Conservation (phyloP, 805 yeast genomes). For the Teunomyces stri region DNA sequence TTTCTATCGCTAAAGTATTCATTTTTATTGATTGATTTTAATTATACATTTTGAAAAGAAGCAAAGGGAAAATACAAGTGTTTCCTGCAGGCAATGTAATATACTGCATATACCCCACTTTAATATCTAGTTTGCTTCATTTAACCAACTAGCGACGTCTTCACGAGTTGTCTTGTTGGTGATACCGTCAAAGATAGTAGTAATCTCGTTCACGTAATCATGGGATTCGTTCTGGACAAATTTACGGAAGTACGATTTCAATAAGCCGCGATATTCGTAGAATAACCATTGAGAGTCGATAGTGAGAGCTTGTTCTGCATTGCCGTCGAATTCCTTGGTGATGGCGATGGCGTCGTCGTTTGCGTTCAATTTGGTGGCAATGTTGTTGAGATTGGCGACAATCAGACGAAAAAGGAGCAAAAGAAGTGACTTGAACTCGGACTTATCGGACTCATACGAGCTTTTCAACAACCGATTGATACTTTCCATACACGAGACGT, state of each 20-base stretch:
- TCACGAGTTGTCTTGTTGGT: conserved; percentile 20
- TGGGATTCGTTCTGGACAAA: conserved; percentile 15
- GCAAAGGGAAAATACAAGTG: too few species aligned
- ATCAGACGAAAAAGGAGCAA: conserved; percentile 23
- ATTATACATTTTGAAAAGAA: too few species aligned
- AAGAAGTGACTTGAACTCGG: conserved; percentile 17
- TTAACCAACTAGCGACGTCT: conserved; percentile 20
- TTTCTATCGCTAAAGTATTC: conserved; percentile 50
- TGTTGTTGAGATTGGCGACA: conserved; percentile 29
- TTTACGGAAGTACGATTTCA: conserved; percentile 37
- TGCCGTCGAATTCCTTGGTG: conserved; percentile 25
- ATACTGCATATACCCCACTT: background rate
- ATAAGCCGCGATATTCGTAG: conserved; percentile 41
- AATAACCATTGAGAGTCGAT: conserved; percentile 41
- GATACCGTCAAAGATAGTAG: conserved; percentile 15
- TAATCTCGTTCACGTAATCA: conserved; percentile 15
- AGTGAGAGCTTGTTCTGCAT: conserved; percentile 19
- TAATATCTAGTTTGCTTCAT: conserved; percentile 9
- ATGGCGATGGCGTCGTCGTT: conserved; percentile 21
- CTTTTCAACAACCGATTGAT: conserved; percentile 33
- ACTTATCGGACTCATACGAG: conserved; percentile 13
- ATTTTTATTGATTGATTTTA: background rate
- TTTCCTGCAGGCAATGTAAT: too few species aligned
- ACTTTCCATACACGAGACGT: conserved; percentile 44
- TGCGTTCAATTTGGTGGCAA: conserved; percentile 14